Evolutionary conservation across 257 asterid species (phyloP), one percentile per base, ranked within the genome.

Genomic region (Thymus mandschuricus): DNA sequence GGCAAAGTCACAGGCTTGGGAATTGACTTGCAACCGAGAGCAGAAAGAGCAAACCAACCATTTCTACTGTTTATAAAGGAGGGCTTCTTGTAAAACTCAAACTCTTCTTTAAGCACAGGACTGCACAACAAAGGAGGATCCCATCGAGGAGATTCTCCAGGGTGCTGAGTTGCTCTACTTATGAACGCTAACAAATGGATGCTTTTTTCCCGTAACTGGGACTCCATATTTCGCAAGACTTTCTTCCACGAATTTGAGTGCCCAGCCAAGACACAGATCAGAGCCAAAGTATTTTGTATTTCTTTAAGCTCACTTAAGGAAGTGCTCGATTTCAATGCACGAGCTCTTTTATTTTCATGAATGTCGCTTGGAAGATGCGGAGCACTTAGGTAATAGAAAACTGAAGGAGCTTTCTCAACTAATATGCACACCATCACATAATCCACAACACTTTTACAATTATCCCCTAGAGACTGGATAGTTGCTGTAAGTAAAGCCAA

Each of bases 1-100:
- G 86, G 80, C 74, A 75, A 62, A 30, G 81, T 62, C 7, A 88
- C 73, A 76, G 76, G 81, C 52, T 82, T 83, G 48, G 80, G 84
- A 78, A 81, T 79, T 54, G 84, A 72, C 66, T 84, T 78, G 81
- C 96, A 87, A 68, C 96, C 96, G 72, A 83, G 86, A 72, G 96
- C 84, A 61, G 99, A 78, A 80, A 92, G 78, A 75, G 86, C 86
- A 81, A 95, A 95, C 99, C 99, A 95, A 41, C 99, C 99, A 38
- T 85, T 83, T 80, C 68, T 76, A 81, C 98, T 89, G 75, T 89
- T 87, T 62, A 92, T 74, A 78, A 80, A 85, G 6, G 99, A 79
- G 15, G 90, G 91, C 74, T 79, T 84, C 81, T 81, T 83, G 79
- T 82, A 81, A 86, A 83, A 85, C 71, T 92, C 98, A 61, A 87